Conservation (phyloP, 352 stramenopile species). For the Phytophthora cactorum region DNA sequence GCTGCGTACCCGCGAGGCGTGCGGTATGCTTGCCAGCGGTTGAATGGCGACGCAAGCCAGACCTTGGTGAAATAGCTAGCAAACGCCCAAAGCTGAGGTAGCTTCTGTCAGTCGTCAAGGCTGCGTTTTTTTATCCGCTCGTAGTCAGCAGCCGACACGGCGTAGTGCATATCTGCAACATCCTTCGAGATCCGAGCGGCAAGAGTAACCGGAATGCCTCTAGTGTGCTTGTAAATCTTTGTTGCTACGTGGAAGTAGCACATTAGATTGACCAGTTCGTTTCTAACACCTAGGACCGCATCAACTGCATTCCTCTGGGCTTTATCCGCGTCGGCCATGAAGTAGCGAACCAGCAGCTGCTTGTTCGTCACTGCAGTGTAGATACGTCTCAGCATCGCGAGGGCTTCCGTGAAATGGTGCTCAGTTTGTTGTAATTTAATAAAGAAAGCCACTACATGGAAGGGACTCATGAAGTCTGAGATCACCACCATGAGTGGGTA, state of each 20-base stretch:
- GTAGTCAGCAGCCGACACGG: not conserved
- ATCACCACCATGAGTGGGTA: not conserved
- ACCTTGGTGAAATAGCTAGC: too few species aligned
- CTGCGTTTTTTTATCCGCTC: not conserved
- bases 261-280: not conserved
- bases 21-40: too few species aligned
- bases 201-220: not conserved
- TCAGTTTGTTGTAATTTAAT: not conserved
- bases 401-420: not conserved
- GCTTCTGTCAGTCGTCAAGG: not conserved
- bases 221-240: not conserved
- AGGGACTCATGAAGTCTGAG: not conserved
- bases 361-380: not conserved
- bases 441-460: not conserved
- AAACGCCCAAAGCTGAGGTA: too few species aligned
- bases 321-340: not conserved
- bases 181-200: not conserved
- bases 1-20: too few species aligned
- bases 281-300: not conserved
- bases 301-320: not conserved
- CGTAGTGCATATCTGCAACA: not conserved
- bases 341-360: not conserved
- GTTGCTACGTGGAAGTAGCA: not conserved
- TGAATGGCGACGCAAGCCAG: too few species aligned
- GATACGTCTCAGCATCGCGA: not conserved